Percentiles rank a stretch among this genome's conserved stretches.
These are phyloP conservation scores for Penicillium pancosmium DNA, from an alignment of 495 filamentous ascomycete species.

Conservation along the genomic window DNA sequence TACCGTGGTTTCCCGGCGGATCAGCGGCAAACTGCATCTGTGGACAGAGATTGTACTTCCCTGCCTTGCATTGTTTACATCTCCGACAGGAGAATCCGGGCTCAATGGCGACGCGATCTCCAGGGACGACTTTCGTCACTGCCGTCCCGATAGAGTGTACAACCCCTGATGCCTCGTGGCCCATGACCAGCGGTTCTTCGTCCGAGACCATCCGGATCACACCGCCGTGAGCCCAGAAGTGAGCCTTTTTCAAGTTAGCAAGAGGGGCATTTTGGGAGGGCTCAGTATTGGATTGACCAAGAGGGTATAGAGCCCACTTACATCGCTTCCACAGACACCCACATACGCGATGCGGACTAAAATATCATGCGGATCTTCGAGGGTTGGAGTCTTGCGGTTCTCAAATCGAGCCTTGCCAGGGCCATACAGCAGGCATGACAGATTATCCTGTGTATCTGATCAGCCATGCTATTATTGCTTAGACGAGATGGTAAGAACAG, in stretches of 20 bases:
- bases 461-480: background rate
- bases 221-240: constrained; percentile 11
- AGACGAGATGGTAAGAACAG: background rate
- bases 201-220: constrained; percentile 8
- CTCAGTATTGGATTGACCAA: background rate
- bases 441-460: background rate
- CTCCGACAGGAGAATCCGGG: constrained; percentile 73
- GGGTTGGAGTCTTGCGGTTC: constrained; percentile 1
- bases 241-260: background rate
- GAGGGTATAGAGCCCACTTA: constrained; percentile 8
- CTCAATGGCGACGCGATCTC: constrained; percentile 74
- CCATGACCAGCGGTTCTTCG: constrained; percentile 57
- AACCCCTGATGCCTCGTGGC: constrained; percentile 67
- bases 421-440: background rate
- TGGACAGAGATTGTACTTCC: constrained; percentile 73
- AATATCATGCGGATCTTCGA: constrained; percentile 32
- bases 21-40: constrained; percentile 79
- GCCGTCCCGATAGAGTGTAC: constrained; percentile 57
- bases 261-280: background rate
- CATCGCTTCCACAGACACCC: constrained; percentile 51
- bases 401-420: constrained; percentile 10
- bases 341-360: constrained; percentile 45
- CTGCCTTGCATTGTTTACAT: constrained; percentile 67
- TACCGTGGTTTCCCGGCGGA: constrained; percentile 60
- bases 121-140: constrained; percentile 46